Evolutionary conservation across 2,329 filamentous ascomycete species (phyloP).

Genomic region (Capronia americana): DNA sequence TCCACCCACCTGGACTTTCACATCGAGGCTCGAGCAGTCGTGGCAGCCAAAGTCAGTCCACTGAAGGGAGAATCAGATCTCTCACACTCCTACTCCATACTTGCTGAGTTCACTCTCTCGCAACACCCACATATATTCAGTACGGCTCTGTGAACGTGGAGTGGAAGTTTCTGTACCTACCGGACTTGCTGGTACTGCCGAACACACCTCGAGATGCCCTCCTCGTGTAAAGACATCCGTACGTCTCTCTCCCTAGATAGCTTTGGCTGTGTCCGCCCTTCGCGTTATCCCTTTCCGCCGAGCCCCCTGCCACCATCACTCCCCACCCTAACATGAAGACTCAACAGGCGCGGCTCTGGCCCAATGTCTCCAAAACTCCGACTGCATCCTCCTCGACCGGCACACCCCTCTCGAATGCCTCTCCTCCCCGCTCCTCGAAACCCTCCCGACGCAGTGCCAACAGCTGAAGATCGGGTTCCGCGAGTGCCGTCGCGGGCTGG

Average conservation of each 20-base stretch:
- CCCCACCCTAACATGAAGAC: not conserved
- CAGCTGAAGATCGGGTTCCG: slow-evolving; percentile 92
- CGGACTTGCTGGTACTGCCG: no score
- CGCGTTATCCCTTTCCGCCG: no score
- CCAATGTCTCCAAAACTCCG: slow-evolving; percentile 91
- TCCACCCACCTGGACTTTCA: not conserved
- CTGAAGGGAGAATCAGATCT: not conserved
- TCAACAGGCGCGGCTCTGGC: slow-evolving; percentile 68
- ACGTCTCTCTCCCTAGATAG: slow-evolving; percentile 58
- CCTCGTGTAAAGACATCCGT: slow-evolving; percentile 97
- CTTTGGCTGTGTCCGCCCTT: no score
- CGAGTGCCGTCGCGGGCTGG: slow-evolving; percentile 93
- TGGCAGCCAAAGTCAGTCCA: not conserved
- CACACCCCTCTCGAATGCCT: slow-evolving; percentile 88
- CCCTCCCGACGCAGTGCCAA: slow-evolving; percentile 84
- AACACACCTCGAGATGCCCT: slow-evolving; percentile 69
- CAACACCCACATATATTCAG: not conserved
- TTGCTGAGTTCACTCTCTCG: not conserved
- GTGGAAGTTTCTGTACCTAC: not conserved
- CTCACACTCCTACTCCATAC: not conserved
- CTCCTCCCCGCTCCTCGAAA: slow-evolving; percentile 77
- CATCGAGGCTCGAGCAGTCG: not conserved
- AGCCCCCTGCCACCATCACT: no score
- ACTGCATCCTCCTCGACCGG: slow-evolving; percentile 93
- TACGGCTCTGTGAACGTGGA: not conserved